Conservation (phyloP, 2,329 filamentous ascomycete genomes). For the Neocatenulostroma microsporum region DNA sequence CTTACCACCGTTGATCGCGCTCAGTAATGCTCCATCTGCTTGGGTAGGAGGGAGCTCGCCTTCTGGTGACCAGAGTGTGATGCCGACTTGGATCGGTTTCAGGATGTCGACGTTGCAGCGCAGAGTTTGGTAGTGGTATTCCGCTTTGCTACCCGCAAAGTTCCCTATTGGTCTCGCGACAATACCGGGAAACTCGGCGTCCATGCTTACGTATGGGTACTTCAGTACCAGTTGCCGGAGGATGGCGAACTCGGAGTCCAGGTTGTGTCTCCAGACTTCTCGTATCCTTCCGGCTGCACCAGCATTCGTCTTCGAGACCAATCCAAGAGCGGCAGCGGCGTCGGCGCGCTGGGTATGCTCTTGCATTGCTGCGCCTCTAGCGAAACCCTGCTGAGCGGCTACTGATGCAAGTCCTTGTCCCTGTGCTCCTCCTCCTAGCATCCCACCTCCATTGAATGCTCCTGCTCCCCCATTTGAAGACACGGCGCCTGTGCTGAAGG, state of each 20-base stretch:
- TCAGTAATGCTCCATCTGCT: constrained; percentile 43
- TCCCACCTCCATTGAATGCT: constrained; percentile 25
- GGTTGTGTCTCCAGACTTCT: constrained; percentile 90
- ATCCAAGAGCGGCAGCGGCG: constrained; percentile 32
- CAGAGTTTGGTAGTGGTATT: constrained; percentile 97
- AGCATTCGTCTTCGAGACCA: too few relatives aligned
- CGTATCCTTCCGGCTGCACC: constrained; percentile 72
- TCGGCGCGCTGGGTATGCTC: constrained; percentile 38
- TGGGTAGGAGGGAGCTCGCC: constrained; percentile 76
- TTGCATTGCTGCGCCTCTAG: constrained; percentile 57
- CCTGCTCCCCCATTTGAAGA: too few relatives aligned
- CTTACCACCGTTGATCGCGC: constrained; percentile 27
- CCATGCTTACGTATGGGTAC: constrained; percentile 97
- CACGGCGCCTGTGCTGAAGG: constrained; percentile 23
- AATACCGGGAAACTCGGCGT: constrained; percentile 97
- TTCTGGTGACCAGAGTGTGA: constrained; percentile 85
- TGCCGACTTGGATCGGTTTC: constrained; percentile 93
- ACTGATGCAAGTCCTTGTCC: constrained; percentile 72
- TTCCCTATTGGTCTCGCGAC: constrained; percentile 91
- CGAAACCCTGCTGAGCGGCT: constrained; percentile 80
- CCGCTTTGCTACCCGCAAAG: constrained; percentile 80
- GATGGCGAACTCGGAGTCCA: constrained; percentile 82
- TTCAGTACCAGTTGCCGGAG: constrained; percentile 77
- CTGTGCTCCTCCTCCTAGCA: constrained; percentile 24
- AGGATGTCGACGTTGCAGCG: constrained; percentile 95